Percentiles rank a stretch among this genome's conserved stretches.
phyloP scores from a whole-genome alignment of 352 stramenopile genomes.

The Pythium brassicae region DNA sequence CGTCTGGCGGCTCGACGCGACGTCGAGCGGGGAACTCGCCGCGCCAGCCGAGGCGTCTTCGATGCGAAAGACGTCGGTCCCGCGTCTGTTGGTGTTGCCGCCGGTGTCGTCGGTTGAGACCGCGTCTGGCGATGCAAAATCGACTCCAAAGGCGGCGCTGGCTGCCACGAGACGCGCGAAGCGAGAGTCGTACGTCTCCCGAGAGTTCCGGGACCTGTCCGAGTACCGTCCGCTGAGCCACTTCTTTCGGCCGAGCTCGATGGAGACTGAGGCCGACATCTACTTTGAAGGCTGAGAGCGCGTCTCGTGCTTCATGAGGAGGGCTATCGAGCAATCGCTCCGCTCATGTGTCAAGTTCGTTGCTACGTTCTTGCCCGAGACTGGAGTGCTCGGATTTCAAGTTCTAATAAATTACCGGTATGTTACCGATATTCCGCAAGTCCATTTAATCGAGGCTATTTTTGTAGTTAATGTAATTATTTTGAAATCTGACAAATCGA shows the following conservation, averaged over 20 bases:
- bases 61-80: conserved; percentile 3
- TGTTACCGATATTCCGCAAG: too few relatives aligned
- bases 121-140: neutral
- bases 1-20: conserved; percentile 42
- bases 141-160: neutral
- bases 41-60: conserved; percentile 4
- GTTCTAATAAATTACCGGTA: too few relatives aligned
- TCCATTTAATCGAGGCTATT: too few relatives aligned
- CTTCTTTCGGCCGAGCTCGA: conserved; percentile 3
- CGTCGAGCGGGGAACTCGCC: neutral
- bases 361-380: too few relatives aligned
- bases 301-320: neutral
- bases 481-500: too few relatives aligned
- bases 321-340: too few relatives aligned
- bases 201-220: neutral
- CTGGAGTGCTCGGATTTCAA: too few relatives aligned
- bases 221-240: conserved; percentile 8
- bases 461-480: too few relatives aligned
- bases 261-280: conserved; percentile 10
- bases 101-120: neutral
- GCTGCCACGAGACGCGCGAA: neutral
- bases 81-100: neutral
- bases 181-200: neutral
- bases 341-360: too few relatives aligned
- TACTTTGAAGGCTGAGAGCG: conserved; percentile 7